Evolutionary conservation across 306 rosid species (phyloP).

Genomic region (Vigna radiata): DNA sequence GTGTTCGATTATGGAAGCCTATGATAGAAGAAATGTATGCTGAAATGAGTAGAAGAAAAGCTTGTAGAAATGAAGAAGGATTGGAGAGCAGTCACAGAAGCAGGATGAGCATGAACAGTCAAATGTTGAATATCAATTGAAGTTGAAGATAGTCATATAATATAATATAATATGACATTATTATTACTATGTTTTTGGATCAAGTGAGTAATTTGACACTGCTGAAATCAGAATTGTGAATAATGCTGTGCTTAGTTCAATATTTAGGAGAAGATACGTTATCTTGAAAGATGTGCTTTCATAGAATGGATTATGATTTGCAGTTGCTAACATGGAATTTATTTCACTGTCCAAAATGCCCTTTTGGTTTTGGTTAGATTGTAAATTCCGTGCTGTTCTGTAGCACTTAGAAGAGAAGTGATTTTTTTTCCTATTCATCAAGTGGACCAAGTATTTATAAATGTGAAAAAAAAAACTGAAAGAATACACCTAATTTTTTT

Average conservation of each 20-base stretch:
- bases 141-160: conserved; percentile 33
- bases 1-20: conserved; percentile 94
- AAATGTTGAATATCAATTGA: conserved; percentile 56
- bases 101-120: conserved; percentile 49
- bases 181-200: conserved; percentile 1
- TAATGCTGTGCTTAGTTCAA: conserved; percentile 33
- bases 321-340: neutral
- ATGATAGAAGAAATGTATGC: conserved; percentile 97
- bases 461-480: neutral
- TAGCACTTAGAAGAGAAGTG: neutral
- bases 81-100: conserved; percentile 50
- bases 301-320: neutral
- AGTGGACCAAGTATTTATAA: neutral
- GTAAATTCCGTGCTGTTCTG: neutral
- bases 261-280: conserved; percentile 1
- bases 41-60: conserved; percentile 80
- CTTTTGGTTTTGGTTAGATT: neutral
- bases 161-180: conserved; percentile 10
- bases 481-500: neutral
- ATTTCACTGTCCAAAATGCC: neutral
- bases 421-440: neutral
- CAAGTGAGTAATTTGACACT: conserved; percentile 31
- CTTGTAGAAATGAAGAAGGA: conserved; percentile 49
- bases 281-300: conserved; percentile 38
- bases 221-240: conserved; percentile 35